A percentile compares a stretch with the other conserved stretches of the same genome.
Evolutionary conservation across 2,329 filamentous ascomycete species (phyloP).

Genomic region (Venturia carpophila): DNA sequence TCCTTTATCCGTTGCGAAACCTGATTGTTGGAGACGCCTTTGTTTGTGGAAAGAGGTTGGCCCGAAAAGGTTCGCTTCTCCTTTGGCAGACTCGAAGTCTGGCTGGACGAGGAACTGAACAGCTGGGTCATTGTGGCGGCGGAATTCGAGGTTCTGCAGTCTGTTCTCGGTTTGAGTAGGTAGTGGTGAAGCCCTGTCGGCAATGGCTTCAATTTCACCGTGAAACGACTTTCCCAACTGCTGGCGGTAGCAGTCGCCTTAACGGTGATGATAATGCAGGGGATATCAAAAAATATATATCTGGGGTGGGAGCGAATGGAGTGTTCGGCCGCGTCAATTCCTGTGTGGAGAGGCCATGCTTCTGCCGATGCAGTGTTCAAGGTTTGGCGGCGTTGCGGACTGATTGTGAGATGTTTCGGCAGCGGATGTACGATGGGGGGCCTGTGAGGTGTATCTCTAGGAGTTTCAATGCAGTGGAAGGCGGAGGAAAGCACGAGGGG

Average conservation of each 20-base stretch:
- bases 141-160: neutral
- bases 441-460: too few species aligned
- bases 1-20: constrained; percentile 59
- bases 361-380: neutral
- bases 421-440: too few species aligned
- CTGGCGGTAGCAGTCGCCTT: neutral
- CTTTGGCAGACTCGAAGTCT: constrained; percentile 29
- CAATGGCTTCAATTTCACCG: neutral
- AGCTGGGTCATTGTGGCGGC: constrained; percentile 35
- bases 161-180: neutral
- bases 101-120: constrained; percentile 33
- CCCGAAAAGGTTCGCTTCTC: constrained; percentile 41
- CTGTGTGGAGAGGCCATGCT: constrained; percentile 9
- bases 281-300: neutral
- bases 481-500: neutral
- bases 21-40: constrained; percentile 44
- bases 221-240: neutral
- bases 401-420: neutral
- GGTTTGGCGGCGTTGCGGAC: constrained; percentile 1
- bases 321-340: constrained; percentile 9
- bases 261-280: neutral
- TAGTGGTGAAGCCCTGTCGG: constrained; percentile 1
- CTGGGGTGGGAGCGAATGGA: neutral
- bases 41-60: constrained; percentile 38
- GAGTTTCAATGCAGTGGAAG: neutral